phyloP scores from a whole-genome alignment of 2,329 filamentous ascomycete genomes.

The Trichoderma afroharzianum region DNA sequence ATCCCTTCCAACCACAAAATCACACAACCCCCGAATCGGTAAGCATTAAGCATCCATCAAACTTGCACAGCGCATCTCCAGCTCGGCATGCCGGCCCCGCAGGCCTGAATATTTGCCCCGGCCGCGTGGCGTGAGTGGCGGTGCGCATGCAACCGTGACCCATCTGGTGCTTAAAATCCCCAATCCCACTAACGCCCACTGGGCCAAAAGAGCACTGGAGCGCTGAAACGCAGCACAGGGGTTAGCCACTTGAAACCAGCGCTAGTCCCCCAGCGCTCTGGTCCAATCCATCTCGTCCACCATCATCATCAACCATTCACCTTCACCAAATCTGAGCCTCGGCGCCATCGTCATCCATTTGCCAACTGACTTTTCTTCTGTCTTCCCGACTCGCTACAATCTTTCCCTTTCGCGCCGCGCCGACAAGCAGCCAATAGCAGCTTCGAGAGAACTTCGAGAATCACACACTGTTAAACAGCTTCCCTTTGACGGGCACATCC shows the following conservation, averaged over 20 bases:
- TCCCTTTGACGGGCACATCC: neutral
- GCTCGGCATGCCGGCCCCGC: no score
- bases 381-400: neutral
- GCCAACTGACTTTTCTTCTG: neutral
- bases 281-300: neutral
- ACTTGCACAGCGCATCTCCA: neutral
- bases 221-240: slow-evolving; percentile 8
- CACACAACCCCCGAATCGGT: neutral
- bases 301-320: neutral
- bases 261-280: neutral
- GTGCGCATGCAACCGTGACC: no score
- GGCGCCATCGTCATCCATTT: slow-evolving; percentile 13
- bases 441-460: neutral
- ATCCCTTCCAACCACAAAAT: neutral
- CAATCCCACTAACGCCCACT: neutral
- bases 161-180: no score
- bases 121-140: slow-evolving; percentile 25
- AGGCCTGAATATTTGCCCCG: slow-evolving; percentile 1
- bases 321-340: neutral
- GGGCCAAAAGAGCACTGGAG: neutral
- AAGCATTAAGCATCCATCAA: neutral
- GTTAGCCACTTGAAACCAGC: neutral
- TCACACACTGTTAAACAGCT: neutral
- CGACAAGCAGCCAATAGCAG: neutral
- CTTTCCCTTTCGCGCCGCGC: neutral